Percentiles rank a stretch among this genome's conserved stretches.
These are phyloP conservation scores for Coffea canephora DNA, from an alignment of 257 asterid genomes.

Conservation along the genomic window DNA sequence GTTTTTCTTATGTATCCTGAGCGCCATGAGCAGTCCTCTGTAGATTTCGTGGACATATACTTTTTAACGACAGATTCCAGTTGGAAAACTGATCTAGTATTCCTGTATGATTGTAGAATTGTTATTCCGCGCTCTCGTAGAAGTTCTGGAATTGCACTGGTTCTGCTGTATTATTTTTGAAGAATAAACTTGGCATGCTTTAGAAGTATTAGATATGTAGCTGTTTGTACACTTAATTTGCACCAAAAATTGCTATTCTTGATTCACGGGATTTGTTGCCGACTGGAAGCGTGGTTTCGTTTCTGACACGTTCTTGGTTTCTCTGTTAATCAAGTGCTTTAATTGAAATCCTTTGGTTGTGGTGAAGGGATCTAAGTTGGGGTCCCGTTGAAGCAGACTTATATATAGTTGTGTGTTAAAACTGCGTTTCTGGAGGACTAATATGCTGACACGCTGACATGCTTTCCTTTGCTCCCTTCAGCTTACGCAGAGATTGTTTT, in stretches of 20 bases:
- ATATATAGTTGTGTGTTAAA: not conserved
- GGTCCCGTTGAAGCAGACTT: not conserved
- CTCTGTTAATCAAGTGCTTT: not conserved
- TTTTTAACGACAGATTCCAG: too few species aligned
- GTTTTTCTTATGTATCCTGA: too few species aligned
- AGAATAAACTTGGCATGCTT: not conserved
- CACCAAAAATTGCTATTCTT: not conserved
- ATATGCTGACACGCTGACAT: conserved; percentile 5
- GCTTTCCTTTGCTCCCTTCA: conserved; percentile 25
- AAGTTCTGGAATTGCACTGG: too few species aligned
- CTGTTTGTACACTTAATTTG: too few species aligned
- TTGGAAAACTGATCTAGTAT: too few species aligned
- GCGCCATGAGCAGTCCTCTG: too few species aligned
- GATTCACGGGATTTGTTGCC: not conserved
- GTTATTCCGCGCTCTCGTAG: not conserved
- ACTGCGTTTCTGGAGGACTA: not conserved
- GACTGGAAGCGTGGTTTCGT: not conserved
- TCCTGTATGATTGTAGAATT: too few species aligned
- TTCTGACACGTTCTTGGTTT: not conserved
- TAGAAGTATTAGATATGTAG: not conserved
- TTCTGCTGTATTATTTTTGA: too few species aligned
- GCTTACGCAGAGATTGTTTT: conserved; percentile 92
- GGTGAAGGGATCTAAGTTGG: not conserved
- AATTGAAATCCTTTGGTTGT: not conserved
- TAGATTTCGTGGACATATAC: too few species aligned